A percentile compares a stretch with the other conserved stretches of the same genome.
Evolutionary conservation across 257 asterid genomes (phyloP).

Genomic region (Pogostemon cablin): DNA sequence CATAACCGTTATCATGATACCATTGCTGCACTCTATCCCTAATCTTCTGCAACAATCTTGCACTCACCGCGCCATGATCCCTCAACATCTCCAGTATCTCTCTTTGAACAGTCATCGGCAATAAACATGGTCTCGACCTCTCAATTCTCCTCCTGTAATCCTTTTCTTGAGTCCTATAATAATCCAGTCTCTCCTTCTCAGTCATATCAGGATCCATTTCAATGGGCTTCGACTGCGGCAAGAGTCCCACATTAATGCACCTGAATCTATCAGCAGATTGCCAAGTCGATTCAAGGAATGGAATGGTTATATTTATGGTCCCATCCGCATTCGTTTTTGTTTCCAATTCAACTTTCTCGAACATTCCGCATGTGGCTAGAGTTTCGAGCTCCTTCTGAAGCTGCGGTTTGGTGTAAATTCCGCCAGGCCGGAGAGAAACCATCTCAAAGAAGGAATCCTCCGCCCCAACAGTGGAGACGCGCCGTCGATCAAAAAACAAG

Average conservation of each 20-base stretch:
- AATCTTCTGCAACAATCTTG: constrained; percentile 90
- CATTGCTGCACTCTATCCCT: constrained; percentile 95
- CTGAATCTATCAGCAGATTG: constrained; percentile 78
- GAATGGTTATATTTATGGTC: constrained; percentile 62
- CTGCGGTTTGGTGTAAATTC: constrained; percentile 83
- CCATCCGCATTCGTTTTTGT: constrained; percentile 87
- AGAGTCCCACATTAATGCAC: constrained; percentile 87
- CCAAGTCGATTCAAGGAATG: constrained; percentile 91
- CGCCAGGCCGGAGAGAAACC: constrained; percentile 89
- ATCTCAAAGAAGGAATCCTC: constrained; percentile 95
- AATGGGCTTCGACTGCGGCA: constrained; percentile 83
- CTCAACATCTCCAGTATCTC: constrained; percentile 77
- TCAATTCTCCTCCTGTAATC: constrained; percentile 85
- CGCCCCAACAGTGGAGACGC: constrained; percentile 63
- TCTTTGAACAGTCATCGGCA: constrained; percentile 66
- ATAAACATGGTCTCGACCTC: constrained; percentile 79
- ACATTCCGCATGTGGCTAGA: constrained; percentile 88
- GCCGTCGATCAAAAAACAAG: constrained; percentile 66
- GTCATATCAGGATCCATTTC: constrained; percentile 99
- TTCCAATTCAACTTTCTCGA: constrained; percentile 88
- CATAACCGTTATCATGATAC: constrained; percentile 94
- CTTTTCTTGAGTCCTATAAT: constrained; percentile 63
- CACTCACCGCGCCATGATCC: constrained; percentile 78
- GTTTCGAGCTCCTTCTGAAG: constrained; percentile 89
- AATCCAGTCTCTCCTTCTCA: constrained; percentile 77